Evolutionary conservation across 129 eudicot genomes (phyloP).

Genomic region (Scalesia atractyloides): DNA sequence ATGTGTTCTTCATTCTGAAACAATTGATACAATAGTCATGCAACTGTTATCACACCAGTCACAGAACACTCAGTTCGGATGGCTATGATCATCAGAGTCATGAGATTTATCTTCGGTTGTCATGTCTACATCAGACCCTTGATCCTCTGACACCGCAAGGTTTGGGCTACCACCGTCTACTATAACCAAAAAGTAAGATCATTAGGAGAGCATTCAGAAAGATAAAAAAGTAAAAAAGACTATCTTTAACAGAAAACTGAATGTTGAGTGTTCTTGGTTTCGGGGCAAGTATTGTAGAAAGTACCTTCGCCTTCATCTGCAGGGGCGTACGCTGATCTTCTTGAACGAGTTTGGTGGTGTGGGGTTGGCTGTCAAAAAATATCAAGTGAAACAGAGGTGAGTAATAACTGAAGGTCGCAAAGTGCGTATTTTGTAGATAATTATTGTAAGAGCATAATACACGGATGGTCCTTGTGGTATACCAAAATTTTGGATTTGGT

Average conservation of each 20-base stretch:
- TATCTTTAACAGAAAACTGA: not conserved
- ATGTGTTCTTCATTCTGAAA: conserved; percentile 34
- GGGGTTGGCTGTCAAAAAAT: conserved; percentile 65
- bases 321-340: conserved; percentile 72
- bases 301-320: conserved; percentile 71
- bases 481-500: too few relatives aligned
- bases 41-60: conserved; percentile 22
- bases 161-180: conserved; percentile 35
- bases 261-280: not conserved
- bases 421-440: not conserved
- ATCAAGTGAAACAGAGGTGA: conserved; percentile 15
- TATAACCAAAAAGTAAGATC: conserved; percentile 2
- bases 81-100: conserved; percentile 32
- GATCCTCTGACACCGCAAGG: conserved; percentile 37
- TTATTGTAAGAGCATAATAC: not conserved
- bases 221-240: not conserved
- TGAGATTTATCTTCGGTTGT: conserved; percentile 15
- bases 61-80: conserved; percentile 21
- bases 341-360: conserved; percentile 70
- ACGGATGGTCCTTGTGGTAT: too few relatives aligned
- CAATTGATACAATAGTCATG: conserved; percentile 35
- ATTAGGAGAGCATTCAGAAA: not conserved
- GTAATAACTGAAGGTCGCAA: not conserved
- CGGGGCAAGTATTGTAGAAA: not conserved
- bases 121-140: conserved; percentile 29